phyloP scores from a whole-genome alignment of 2,329 filamentous ascomycete genomes.

The Aspergillus pseudoviridinutans region DNA sequence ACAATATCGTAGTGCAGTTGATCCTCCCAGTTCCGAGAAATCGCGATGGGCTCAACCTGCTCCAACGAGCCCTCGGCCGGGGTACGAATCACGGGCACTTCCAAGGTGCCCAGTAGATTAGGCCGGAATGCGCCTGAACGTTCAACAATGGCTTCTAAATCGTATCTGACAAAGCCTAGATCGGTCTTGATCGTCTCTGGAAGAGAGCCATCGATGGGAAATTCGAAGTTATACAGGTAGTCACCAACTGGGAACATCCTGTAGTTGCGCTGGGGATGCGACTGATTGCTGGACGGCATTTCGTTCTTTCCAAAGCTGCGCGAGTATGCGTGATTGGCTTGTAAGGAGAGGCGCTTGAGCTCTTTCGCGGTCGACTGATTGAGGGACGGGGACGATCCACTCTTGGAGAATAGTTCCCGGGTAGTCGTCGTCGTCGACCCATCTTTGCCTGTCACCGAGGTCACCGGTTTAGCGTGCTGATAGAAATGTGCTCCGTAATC shows the following conservation, averaged over 20 bases:
- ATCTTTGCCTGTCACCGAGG: constrained; percentile 27
- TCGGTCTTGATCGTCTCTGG: constrained; percentile 84
- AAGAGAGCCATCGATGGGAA: constrained; percentile 71
- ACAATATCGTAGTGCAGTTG: constrained; percentile 94
- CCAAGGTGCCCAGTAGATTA: constrained; percentile 76
- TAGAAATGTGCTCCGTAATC: constrained; percentile 62
- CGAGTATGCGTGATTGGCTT: constrained; percentile 74
- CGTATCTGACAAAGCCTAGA: constrained; percentile 81
- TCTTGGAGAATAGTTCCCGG: constrained; percentile 38
- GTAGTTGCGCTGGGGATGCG: constrained; percentile 73
- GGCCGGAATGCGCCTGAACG: constrained; percentile 85
- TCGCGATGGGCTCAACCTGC: constrained; percentile 88
- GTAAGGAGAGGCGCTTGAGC: constrained; percentile 67
- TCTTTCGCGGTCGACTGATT: constrained; percentile 45
- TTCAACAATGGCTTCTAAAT: constrained; percentile 79
- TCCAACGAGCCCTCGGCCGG: constrained; percentile 85
- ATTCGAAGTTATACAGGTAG: constrained; percentile 74
- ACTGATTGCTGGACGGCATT: constrained; percentile 49
- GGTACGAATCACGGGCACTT: constrained; percentile 78
- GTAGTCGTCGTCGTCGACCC: constrained; percentile 28
- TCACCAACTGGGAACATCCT: constrained; percentile 76
- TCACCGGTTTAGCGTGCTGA: constrained; percentile 46
- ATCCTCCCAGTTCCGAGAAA: constrained; percentile 90
- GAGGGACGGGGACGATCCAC: constrained; percentile 39
- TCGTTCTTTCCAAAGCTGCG: constrained; percentile 83